Evolutionary conservation across 2,329 filamentous ascomycete genomes (phyloP), one percentile per base, ranked within the genome.

Genomic region (Penicillium carneum): DNA sequence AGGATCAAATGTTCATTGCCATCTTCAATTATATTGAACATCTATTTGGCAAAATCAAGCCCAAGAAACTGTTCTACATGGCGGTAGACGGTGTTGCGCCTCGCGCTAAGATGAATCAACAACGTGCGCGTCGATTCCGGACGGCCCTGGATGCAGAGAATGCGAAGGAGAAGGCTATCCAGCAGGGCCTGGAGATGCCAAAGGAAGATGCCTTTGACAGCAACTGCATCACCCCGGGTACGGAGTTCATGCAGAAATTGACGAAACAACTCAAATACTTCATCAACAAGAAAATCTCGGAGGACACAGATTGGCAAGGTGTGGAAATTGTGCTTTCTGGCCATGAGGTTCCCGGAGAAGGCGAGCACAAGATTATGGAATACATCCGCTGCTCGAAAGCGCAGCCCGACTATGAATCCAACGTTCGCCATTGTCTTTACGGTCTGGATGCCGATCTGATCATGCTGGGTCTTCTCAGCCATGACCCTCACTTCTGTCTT

Each of bases 21-120:
- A 99, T 99, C 73, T 99, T 99, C 87, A 98, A 98, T 81, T 99
- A 99, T 78, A 99, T 99, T 69, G 95, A 99, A 79, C 95, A 99
- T 81, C 81, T 99, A 55, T 99, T 96, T 78, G 93, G 94, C 71
- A 99, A 97, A 80, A 99, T 99, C 76, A 98, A 98, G 79, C 95
- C 95, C 12, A 94, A 97, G 81, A 90, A 97, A 83, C 86, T 99
- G 38, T 99, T 99, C 82, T 99, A 97, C 84, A 99, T 99, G 95
- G 96, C 95, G 52, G 95, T 99, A 67, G 95, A 99, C 74, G 95
- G 95, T 72, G 96, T 99, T 64, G 95, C 95, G 23, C 96, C 95
- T 18, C 90, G 95, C 72, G 95, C 95, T 70, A 99, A 99, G 84
- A 99, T 99, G 95, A 99, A 99, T 79, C 95, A 99, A 80, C 95